These are phyloP conservation scores for Strombidium stylifer DNA, from an alignment of 73 alveolate genomes.

Conservation along the genomic window DNA sequence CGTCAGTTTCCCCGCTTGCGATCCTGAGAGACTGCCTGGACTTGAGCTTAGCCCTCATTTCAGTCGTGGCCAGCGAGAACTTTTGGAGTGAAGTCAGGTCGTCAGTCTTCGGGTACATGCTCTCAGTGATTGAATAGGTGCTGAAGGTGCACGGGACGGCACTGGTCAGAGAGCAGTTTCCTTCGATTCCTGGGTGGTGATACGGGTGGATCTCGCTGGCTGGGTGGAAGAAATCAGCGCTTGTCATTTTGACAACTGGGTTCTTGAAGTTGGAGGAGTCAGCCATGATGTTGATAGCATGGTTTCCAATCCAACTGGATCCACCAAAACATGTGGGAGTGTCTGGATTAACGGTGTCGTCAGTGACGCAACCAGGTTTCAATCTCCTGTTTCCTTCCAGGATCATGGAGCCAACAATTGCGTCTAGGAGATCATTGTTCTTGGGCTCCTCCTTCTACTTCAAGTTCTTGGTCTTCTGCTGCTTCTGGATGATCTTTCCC, in stretches of 20 bases:
- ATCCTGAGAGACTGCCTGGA: slow-evolving; percentile 12
- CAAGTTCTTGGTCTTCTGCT: neutral
- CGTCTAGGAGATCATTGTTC: neutral
- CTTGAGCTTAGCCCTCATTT: slow-evolving; percentile 33
- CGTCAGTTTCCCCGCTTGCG: slow-evolving; percentile 3
- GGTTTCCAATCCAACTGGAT: slow-evolving; percentile 17
- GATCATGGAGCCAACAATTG: slow-evolving; percentile 7
- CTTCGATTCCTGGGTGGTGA: slow-evolving; percentile 29
- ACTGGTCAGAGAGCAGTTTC: neutral
- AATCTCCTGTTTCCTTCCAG: slow-evolving; percentile 16
- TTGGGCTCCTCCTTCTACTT: no score
- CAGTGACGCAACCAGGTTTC: slow-evolving; percentile 15
- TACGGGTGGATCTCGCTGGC: slow-evolving; percentile 18
- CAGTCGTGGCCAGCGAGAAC: slow-evolving; percentile 36
- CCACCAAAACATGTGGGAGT: slow-evolving; percentile 22
- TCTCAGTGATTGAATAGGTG: slow-evolving; percentile 10
- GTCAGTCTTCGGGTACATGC: slow-evolving; percentile 19
- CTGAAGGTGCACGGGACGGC: slow-evolving; percentile 10
- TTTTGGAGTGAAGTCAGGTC: slow-evolving; percentile 12
- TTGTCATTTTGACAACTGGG: neutral
- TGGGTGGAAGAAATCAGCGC: slow-evolving; percentile 27
- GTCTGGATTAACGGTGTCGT: slow-evolving; percentile 1
- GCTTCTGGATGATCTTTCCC: neutral
- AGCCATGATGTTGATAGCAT: slow-evolving; percentile 17
- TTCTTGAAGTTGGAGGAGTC: slow-evolving; percentile 5